Evolutionary conservation across 2,329 filamentous ascomycete genomes (phyloP).

Genomic region (Seiridium unicorne): DNA sequence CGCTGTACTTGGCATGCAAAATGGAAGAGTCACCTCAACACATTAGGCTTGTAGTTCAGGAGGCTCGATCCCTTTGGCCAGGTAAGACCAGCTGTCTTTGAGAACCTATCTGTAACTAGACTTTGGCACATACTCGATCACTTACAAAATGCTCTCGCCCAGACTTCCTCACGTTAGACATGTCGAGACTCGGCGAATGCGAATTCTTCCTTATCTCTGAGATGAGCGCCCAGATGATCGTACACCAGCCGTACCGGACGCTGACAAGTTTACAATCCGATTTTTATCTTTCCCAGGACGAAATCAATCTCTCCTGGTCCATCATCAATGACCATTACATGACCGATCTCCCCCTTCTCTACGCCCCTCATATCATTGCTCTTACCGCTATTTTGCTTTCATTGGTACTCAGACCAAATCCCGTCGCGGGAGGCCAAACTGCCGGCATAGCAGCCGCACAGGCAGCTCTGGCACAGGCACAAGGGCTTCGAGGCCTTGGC

Average conservation of each 20-base stretch:
- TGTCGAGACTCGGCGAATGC: slow-evolving; percentile 85
- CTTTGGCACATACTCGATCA: neutral
- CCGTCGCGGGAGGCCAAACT: slow-evolving; percentile 25
- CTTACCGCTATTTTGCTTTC: slow-evolving; percentile 81
- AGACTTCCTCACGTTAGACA: slow-evolving; percentile 73
- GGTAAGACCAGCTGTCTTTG: slow-evolving; percentile 38
- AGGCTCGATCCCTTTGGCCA: slow-evolving; percentile 83
- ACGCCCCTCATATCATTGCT: slow-evolving; percentile 85
- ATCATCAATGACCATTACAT: slow-evolving; percentile 92
- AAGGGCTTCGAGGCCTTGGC: slow-evolving; percentile 23
- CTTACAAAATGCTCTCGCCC: slow-evolving; percentile 1
- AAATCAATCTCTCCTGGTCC: slow-evolving; percentile 73
- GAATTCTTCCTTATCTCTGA: slow-evolving; percentile 92
- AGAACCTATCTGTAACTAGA: neutral
- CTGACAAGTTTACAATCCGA: slow-evolving; percentile 69
- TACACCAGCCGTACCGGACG: slow-evolving; percentile 88
- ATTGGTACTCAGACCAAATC: slow-evolving; percentile 70
- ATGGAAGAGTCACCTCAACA: slow-evolving; percentile 98
- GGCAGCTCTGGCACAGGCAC: slow-evolving; percentile 44
- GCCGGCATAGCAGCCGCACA: slow-evolving; percentile 49
- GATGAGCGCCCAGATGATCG: slow-evolving; percentile 83
- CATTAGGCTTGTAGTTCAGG: slow-evolving; percentile 84
- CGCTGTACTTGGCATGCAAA: slow-evolving; percentile 93
- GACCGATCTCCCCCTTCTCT: slow-evolving; percentile 84
- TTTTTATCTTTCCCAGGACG: slow-evolving; percentile 73